These are phyloP conservation scores for Oryza officinalis DNA, from an alignment of 176 grass and related monocot species.

Conservation along the genomic window DNA sequence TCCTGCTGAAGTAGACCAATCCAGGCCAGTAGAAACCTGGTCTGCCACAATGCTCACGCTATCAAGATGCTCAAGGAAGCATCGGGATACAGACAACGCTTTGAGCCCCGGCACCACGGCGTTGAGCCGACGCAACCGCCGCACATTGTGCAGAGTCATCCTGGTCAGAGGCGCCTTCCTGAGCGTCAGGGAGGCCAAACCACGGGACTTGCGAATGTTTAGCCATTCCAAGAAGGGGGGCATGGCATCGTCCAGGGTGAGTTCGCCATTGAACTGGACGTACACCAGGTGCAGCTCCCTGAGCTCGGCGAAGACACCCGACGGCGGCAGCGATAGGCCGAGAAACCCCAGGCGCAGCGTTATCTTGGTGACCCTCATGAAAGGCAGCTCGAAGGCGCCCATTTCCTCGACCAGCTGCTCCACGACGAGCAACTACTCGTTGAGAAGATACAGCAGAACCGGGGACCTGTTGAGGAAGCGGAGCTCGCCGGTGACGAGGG, in stretches of 20 bases:
- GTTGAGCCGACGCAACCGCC: not conserved
- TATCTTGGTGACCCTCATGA: conserved; percentile 2
- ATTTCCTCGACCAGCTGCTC: not conserved
- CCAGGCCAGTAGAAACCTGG: not conserved
- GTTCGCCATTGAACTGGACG: not conserved
- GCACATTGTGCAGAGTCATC: not conserved
- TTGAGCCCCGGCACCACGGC: not conserved
- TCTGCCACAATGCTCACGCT: not conserved
- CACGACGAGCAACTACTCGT: not conserved
- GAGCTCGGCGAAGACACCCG: not conserved
- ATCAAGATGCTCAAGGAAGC: not conserved
- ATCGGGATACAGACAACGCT: not conserved
- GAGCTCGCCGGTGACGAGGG: not conserved
- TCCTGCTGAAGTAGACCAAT: not conserved
- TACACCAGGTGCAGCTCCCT: not conserved
- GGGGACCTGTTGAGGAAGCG: not conserved
- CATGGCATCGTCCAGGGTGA: not conserved
- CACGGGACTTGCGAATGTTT: not conserved
- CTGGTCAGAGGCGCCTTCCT: not conserved
- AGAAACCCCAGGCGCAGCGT: not conserved
- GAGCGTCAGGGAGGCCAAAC: not conserved
- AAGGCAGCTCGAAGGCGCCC: not conserved
- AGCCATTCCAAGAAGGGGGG: not conserved
- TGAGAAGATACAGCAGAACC: not conserved
- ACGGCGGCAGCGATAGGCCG: not conserved